Evolutionary conservation across 352 stramenopile genomes (phyloP).

Genomic region (Globisporangium iwayamae): DNA sequence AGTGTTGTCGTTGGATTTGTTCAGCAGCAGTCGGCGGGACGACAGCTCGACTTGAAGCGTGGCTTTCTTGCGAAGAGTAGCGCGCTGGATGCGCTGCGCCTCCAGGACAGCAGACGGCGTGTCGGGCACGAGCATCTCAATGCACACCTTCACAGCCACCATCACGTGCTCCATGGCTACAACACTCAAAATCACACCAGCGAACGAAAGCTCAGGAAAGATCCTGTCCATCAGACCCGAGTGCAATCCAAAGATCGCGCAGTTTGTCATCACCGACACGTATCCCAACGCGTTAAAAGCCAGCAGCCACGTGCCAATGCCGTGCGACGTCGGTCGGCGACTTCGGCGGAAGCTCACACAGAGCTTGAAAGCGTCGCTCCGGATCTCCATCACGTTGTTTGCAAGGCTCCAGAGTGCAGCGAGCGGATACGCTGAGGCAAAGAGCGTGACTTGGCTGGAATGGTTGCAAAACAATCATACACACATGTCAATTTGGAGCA

Average conservation of each 20-base stretch:
- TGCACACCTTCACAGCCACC: conserved; percentile 70
- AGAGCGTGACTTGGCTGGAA: conserved; percentile 90
- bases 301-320: conserved; percentile 92
- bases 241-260: conserved; percentile 91
- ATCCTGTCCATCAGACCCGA: conserved; percentile 75
- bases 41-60: conserved; percentile 70
- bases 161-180: conserved; percentile 77
- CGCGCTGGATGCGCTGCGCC: conserved; percentile 62
- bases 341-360: conserved; percentile 79
- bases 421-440: conserved; percentile 92
- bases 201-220: conserved; percentile 62
- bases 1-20: conserved; percentile 3
- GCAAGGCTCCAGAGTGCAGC: conserved; percentile 90
- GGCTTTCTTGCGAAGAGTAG: conserved; percentile 66
- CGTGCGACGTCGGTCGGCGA: conserved; percentile 53
- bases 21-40: conserved; percentile 36
- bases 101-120: conserved; percentile 54
- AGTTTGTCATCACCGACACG: conserved; percentile 93
- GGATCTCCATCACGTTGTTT: conserved; percentile 95
- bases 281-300: conserved; percentile 90
- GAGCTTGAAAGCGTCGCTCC: conserved; percentile 95
- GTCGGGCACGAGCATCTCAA: conserved; percentile 79
- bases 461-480: conserved; percentile 15
- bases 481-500: not conserved
- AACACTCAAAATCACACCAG: conserved; percentile 48